These are phyloP conservation scores for Parafenestella ontariensis DNA, from an alignment of 2,329 filamentous ascomycete genomes.

Conservation along the genomic window DNA sequence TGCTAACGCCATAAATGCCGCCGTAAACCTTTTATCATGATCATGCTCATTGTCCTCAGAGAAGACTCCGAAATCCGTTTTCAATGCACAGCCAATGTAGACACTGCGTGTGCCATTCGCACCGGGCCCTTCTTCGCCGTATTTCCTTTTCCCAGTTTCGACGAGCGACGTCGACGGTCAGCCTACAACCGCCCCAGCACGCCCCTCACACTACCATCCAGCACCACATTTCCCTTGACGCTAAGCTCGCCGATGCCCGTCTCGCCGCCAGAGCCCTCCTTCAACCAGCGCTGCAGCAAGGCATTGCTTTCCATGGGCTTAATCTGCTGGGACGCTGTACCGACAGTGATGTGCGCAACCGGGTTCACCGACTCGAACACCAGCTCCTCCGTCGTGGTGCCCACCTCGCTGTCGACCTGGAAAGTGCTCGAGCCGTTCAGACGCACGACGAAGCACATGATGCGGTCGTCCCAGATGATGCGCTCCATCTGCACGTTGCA, in stretches of 20 bases:
- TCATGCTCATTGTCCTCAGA: neutral
- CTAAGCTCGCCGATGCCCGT: slow-evolving; percentile 63
- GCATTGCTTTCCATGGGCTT: slow-evolving; percentile 97
- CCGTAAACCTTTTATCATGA: neutral
- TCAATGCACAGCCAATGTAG: too few species aligned
- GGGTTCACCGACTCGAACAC: slow-evolving; percentile 71
- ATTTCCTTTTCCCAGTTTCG: neutral
- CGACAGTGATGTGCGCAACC: slow-evolving; percentile 87
- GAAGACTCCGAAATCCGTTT: too few species aligned
- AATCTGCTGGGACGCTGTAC: slow-evolving; percentile 74
- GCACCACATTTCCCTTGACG: slow-evolving; percentile 61
- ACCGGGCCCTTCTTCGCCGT: neutral
- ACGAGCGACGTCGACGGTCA: neutral
- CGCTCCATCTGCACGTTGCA: slow-evolving; percentile 69
- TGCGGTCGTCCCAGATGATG: slow-evolving; percentile 80
- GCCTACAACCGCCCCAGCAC: slow-evolving; percentile 40
- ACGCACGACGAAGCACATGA: slow-evolving; percentile 92
- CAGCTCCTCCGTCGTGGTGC: slow-evolving; percentile 55
- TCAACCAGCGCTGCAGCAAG: slow-evolving; percentile 76
- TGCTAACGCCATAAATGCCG: neutral
- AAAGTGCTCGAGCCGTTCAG: slow-evolving; percentile 42
- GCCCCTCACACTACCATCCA: slow-evolving; percentile 63
- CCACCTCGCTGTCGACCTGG: slow-evolving; percentile 23
- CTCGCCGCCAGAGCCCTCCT: slow-evolving; percentile 60
- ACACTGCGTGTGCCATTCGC: too few species aligned